Evolutionary conservation across 1,284 basidiomycete genomes (phyloP), one percentile per base, ranked within the genome.

Genomic region (Naganishia cerealis): DNA sequence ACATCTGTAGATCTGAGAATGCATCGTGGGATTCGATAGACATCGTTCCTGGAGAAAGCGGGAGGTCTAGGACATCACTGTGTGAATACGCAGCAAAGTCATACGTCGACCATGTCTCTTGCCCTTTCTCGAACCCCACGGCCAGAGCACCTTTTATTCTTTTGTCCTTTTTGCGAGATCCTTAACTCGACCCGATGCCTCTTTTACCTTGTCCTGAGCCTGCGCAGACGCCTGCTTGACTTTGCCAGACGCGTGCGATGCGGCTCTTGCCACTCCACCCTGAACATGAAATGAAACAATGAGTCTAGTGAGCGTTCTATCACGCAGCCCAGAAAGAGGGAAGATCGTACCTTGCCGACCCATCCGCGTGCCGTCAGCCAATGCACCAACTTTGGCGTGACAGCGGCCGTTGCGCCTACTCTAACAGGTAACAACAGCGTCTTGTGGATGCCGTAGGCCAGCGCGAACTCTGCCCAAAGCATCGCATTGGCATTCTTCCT

Each of bases 371-470:
- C 80, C 38, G 85, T 83, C 67, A 95, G 80, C 89, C 90, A 94
- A 36, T 84, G 84, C 3, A 96, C 94, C 29, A 96, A 81, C 73
- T 85, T 85, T 0, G 94, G 94, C 0, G 94, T 96, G 68, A 93
- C 82, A 0, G 88, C 89, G 1, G 92, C 93, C 0, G 95, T 97
- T 70, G 95, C 79, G 0, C 92, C 94, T 0, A 97, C 87, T 26
- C 96, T 83, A 24, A 98, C 79, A 7, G 96, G 95, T n/a, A 98
- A 78, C 75, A 98, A 88, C 0, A 93, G 78, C 0, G 93, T 96
- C 82, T 99, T 99, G 85, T 99, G 95, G 65, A 99, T 88, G 9
- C 91, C 90, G 79, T 94, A 99, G 8, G 96, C 95, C 69, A 99
- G 83, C 0, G 92, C 87, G 50, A 93, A 81, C 86, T 97, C 96